These are phyloP conservation scores for Eudorina sp. DNA, from an alignment of 139 green algal species.

Conservation along the genomic window DNA sequence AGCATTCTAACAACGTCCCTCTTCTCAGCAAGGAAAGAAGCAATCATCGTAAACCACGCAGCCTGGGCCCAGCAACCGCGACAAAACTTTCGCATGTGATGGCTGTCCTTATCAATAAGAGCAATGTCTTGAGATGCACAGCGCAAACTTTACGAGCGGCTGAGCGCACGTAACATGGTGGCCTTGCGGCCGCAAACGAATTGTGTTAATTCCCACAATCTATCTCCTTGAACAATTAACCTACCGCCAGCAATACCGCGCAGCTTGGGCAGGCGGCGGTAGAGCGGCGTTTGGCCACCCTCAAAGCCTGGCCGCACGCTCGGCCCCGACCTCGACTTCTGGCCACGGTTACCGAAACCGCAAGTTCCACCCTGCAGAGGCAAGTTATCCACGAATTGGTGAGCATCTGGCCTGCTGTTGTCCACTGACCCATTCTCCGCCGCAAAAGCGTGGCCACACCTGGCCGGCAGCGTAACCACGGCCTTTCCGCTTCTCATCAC, in stretches of 20 bases:
- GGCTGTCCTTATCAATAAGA: too few species aligned
- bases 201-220: too few species aligned
- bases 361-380: constrained; percentile 87
- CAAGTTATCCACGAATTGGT: neutral
- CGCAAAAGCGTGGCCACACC: constrained; percentile 64
- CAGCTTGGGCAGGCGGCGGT: constrained; percentile 97
- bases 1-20: too few species aligned
- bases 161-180: too few species aligned
- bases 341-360: constrained; percentile 96
- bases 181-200: too few species aligned
- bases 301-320: constrained; percentile 94
- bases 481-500: constrained; percentile 89
- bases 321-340: constrained; percentile 94
- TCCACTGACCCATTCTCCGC: neutral
- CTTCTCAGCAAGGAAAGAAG: too few species aligned
- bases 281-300: constrained; percentile 97
- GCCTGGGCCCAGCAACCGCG: too few species aligned
- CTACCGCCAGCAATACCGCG: constrained; percentile 95
- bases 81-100: too few species aligned
- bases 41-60: too few species aligned
- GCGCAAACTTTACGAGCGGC: too few species aligned
- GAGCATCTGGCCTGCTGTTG: neutral
- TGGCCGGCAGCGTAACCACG: constrained; percentile 94
- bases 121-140: too few species aligned
- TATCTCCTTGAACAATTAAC: constrained; percentile 29